Conservation (phyloP, 2,329 filamentous ascomycete species). For the Niveomyces coronatus region DNA sequence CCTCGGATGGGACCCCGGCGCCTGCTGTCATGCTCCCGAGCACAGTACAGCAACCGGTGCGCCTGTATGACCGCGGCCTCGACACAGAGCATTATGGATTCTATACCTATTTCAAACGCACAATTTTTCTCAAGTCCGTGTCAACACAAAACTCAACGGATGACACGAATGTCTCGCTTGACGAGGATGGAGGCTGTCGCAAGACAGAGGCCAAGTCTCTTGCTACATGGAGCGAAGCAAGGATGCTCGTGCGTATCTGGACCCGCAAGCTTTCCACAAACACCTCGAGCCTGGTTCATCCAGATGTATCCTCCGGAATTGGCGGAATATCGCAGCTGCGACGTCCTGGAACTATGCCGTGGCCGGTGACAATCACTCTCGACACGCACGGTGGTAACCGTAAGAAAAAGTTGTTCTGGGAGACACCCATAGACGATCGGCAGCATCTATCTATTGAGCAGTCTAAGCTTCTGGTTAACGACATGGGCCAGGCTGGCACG, state of each 20-base stretch:
- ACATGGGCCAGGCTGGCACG: constrained; percentile 39
- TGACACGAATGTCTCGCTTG: constrained; percentile 32
- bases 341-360: constrained; percentile 51
- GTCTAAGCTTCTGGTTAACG: constrained; percentile 35
- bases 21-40: constrained; percentile 62
- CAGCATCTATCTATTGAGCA: constrained; percentile 34
- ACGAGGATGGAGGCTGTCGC: constrained; percentile 44
- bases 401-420: constrained; percentile 42
- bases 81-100: constrained; percentile 85
- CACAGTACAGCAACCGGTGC: constrained; percentile 65
- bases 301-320: constrained; percentile 18
- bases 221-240: constrained; percentile 49
- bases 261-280: constrained; percentile 38
- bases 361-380: constrained; percentile 49
- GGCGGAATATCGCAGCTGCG: constrained; percentile 20
- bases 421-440: constrained; percentile 38
- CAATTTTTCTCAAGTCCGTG: constrained; percentile 65
- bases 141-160: constrained; percentile 34
- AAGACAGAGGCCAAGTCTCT: constrained; percentile 43
- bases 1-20: constrained; percentile 61
- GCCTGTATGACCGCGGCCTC: constrained; percentile 74
- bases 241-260: constrained; percentile 57
- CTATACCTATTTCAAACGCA: constrained; percentile 83
- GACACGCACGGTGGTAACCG: constrained; percentile 53
- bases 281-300: constrained; percentile 28